Evolutionary conservation across 495 filamentous ascomycete species (phyloP).

Genomic region (Penicillium cosmopolitanum): DNA sequence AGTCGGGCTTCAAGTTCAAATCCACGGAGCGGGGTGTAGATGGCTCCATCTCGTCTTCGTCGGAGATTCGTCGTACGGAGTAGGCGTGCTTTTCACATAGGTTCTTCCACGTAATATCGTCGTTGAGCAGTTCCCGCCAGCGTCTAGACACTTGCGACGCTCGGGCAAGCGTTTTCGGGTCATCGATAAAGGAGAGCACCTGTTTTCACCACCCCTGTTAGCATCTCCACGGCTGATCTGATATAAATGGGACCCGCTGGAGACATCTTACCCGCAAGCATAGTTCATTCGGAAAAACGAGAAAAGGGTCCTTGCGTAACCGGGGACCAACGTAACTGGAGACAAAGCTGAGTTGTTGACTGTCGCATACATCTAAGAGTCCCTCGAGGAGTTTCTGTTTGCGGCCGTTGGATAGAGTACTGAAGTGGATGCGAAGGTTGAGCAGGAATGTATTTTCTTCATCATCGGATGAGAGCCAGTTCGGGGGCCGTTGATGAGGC

Average conservation of each 20-base stretch:
- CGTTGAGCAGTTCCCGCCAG: constrained; percentile 90
- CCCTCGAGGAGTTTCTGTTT: constrained; percentile 74
- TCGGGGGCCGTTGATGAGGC: constrained; percentile 61
- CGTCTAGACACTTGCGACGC: constrained; percentile 90
- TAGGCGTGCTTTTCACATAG: constrained; percentile 86
- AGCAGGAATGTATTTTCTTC: constrained; percentile 59
- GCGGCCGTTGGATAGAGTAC: constrained; percentile 53
- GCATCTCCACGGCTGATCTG: background rate
- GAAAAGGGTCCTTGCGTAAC: constrained; percentile 94
- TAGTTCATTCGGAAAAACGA: constrained; percentile 84
- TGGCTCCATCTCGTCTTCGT: constrained; percentile 48
- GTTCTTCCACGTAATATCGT: constrained; percentile 98
- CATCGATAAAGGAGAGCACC: constrained; percentile 93
- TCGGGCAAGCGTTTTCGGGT: constrained; percentile 87
- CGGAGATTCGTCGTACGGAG: constrained; percentile 67
- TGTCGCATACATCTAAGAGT: constrained; percentile 88
- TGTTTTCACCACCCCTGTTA: constrained; percentile 31
- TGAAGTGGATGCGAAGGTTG: constrained; percentile 60
- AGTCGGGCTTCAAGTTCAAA: constrained; percentile 19
- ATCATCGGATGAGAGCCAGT: constrained; percentile 61
- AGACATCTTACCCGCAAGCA: constrained; percentile 72
- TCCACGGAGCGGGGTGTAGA: constrained; percentile 35
- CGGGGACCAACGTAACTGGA: constrained; percentile 89
- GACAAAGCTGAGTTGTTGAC: constrained; percentile 91
- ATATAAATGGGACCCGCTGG: background rate